Conservation (phyloP, 257 asterid genomes). For the Nemophila menziesii region DNA sequence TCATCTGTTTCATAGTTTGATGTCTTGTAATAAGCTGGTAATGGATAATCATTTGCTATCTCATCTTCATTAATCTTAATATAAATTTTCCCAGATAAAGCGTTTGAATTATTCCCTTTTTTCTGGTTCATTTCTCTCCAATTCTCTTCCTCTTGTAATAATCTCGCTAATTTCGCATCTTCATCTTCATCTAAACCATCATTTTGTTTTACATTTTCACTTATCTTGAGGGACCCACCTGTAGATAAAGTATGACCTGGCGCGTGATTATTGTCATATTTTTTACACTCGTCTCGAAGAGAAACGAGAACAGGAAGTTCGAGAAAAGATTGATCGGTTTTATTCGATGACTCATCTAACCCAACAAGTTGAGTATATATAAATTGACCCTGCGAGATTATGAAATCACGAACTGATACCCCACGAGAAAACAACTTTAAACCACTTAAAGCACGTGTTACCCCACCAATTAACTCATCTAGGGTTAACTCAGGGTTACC, state of each 20-base stretch:
- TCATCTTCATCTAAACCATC: conserved; percentile 51
- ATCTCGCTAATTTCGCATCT: conserved; percentile 61
- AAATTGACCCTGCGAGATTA: conserved; percentile 75
- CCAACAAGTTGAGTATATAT: conserved; percentile 76
- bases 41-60: conserved; percentile 88
- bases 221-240: conserved; percentile 44
- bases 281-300: conserved; percentile 53
- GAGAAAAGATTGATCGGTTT: conserved; percentile 38
- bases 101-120: conserved; percentile 37
- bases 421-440: conserved; percentile 64
- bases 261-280: conserved; percentile 18
- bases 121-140: conserved; percentile 79
- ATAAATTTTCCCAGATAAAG: conserved; percentile 51
- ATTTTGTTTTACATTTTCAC: conserved; percentile 27
- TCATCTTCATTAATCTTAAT: conserved; percentile 94
- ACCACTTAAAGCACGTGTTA: conserved; percentile 73
- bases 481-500: conserved; percentile 48
- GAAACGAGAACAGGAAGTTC: conserved; percentile 53
- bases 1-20: conserved; percentile 72
- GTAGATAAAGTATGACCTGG: conserved; percentile 25
- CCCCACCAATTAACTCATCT: conserved; percentile 86
- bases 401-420: conserved; percentile 57
- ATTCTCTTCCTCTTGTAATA: conserved; percentile 68
- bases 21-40: conserved; percentile 79
- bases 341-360: conserved; percentile 70